These are phyloP conservation scores for Globisporangium radiosum DNA, from an alignment of 352 stramenopile species.

Conservation along the genomic window DNA sequence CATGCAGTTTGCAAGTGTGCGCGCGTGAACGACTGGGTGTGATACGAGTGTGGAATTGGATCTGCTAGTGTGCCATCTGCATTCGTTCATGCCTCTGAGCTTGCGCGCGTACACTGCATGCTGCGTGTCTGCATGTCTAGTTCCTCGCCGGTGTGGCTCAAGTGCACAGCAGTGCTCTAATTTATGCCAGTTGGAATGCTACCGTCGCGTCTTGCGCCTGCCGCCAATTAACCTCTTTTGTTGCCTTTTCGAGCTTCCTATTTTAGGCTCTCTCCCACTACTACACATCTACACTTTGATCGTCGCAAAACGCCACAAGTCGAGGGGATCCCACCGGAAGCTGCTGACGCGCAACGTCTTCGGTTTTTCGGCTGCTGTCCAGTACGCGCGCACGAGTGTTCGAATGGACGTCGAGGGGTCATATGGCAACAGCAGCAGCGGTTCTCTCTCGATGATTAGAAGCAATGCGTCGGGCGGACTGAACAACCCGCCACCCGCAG, in stretches of 20 bases:
- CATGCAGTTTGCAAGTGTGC: slow-evolving; percentile 4
- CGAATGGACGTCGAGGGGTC: not conserved
- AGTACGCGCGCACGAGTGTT: too few relatives aligned
- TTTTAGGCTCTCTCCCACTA: slow-evolving; percentile 27
- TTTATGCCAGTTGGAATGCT: slow-evolving; percentile 19
- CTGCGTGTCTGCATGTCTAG: slow-evolving; percentile 1
- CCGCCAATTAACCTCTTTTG: slow-evolving; percentile 3
- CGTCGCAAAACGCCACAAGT: not conserved
- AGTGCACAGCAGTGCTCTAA: slow-evolving; percentile 11
- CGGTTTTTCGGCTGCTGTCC: too few relatives aligned
- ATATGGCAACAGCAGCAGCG: slow-evolving; percentile 3
- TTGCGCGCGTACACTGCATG: not conserved
- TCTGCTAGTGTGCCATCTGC: not conserved
- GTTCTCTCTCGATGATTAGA: slow-evolving; percentile 75
- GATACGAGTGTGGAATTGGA: not conserved
- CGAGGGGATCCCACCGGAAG: too few relatives aligned
- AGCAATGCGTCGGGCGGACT: slow-evolving; percentile 82
- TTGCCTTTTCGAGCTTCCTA: not conserved
- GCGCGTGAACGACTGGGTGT: slow-evolving; percentile 2
- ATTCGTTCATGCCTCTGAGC: not conserved
- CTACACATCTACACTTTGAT: slow-evolving; percentile 11
- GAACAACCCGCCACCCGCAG: slow-evolving; percentile 74
- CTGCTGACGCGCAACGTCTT: too few relatives aligned
- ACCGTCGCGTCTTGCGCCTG: slow-evolving; percentile 3
- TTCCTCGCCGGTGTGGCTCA: not conserved